Evolutionary conservation across 225 moss, liverwort and hornwort species (phyloP).

Genomic region (Climacium dendroides): DNA sequence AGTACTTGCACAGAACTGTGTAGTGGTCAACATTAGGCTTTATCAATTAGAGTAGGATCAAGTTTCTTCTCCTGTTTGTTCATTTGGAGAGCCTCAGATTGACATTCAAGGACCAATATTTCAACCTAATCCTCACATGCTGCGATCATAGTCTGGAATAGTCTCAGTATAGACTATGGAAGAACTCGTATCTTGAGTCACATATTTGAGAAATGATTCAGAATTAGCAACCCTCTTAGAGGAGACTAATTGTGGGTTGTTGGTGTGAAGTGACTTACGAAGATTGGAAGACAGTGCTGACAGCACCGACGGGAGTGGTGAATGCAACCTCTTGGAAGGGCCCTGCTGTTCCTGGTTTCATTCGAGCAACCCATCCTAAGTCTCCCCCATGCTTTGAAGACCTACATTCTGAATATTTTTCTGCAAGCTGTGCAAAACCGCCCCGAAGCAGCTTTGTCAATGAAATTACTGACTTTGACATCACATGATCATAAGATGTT

Average conservation of each 20-base stretch:
- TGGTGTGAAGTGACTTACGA: constrained; percentile 1
- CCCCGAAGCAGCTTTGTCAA: not conserved
- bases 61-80: not conserved
- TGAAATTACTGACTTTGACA: not conserved
- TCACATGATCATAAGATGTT: not conserved
- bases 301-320: constrained; percentile 25
- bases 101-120: not conserved
- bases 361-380: constrained; percentile 34
- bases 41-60: not conserved
- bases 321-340: constrained; percentile 48
- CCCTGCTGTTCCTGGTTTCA: constrained; percentile 20
- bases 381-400: constrained; percentile 33
- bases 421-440: constrained; percentile 7
- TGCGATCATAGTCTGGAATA: not conserved
- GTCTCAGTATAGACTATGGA: not conserved
- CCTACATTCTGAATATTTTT: constrained; percentile 23
- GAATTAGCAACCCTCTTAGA: not conserved
- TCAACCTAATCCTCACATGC: not conserved
- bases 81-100: not conserved
- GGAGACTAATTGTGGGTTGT: not conserved
- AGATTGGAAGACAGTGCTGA: constrained; percentile 26
- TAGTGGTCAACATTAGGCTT: not conserved
- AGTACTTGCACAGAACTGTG: no score
- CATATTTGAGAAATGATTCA: not conserved
- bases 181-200: not conserved